Evolutionary conservation across 345 rosid species (phyloP), one percentile per base, ranked within the genome.

Genomic region (Leavenworthia alabamica): DNA sequence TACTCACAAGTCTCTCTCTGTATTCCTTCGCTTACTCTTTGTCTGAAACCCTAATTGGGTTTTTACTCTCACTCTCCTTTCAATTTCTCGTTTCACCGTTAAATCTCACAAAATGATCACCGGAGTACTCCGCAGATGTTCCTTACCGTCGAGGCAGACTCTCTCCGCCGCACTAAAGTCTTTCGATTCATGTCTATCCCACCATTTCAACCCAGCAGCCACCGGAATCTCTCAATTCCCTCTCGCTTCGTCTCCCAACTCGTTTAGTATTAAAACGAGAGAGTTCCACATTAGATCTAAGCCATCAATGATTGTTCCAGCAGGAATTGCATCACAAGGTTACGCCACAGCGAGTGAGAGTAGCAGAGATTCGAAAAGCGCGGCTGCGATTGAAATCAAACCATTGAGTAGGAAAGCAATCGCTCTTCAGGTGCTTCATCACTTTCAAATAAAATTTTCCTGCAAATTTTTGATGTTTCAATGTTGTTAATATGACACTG

Each of bases 401-500:
- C 76, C 97, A 56, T 66, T 83, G 82, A 82, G 78, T 39, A 50
- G 54, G 19, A 84, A 46, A 40, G 86, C 81, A 11, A 86, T 91
- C 35, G 46, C 53, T 12, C 84, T 86, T 35, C 96, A 91, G 89
- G 97, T 90, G 7, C 15, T 35, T 35, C 15, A 26, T 43, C 11
- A 22, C 24, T 40, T 14, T 41, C 66, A 29, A 11, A 19, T 47
- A 4, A n/a, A 8, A 7, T 69, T 23, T 20, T 33, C 14, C 20
- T 48, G 42, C 41, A 35, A 26, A 36, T 4, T 37, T 37, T 5
- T 1, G 3, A n/a, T n/a, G 16, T n/a, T 27, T 31, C 13, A 3
- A 3, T 40, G 51, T 4, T 45, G 40, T 16, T 67, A 51, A 31
- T 43, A 15, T 19, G 9, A 27, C 27, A 26, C 24, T 36, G 20